Conservation (phyloP, 2,329 filamentous ascomycete species). For the Alternaria infectoria region DNA sequence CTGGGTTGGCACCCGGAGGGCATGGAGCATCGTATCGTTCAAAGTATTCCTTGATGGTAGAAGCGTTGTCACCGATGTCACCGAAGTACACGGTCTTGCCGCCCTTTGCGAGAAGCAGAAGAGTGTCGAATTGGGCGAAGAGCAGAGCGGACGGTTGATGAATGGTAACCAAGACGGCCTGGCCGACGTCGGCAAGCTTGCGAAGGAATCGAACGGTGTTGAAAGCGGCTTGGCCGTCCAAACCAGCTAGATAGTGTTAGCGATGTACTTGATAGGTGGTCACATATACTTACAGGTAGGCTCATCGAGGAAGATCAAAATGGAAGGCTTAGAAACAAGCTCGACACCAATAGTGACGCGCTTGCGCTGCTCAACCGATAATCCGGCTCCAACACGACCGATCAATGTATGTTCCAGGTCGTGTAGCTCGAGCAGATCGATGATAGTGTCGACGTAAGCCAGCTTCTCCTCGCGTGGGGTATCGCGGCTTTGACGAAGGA, state of each 20-base stretch:
- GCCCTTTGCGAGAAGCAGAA: constrained; percentile 75
- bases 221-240: constrained; percentile 73
- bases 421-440: constrained; percentile 34
- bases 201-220: constrained; percentile 75
- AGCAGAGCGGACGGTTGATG: constrained; percentile 83
- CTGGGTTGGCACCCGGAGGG: constrained; percentile 57
- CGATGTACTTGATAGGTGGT: background rate
- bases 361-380: constrained; percentile 64
- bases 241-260: constrained; percentile 53
- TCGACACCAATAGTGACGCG: constrained; percentile 65
- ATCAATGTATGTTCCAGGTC: constrained; percentile 36
- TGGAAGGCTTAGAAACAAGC: constrained; percentile 66
- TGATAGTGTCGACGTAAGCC: constrained; percentile 35
- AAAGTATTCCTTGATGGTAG: constrained; percentile 64
- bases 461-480: constrained; percentile 30
- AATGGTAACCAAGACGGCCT: constrained; percentile 85
- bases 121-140: constrained; percentile 81
- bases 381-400: constrained; percentile 29
- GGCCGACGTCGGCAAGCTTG: constrained; percentile 75
- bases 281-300: constrained; percentile 62
- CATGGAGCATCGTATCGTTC: constrained; percentile 60
- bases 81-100: constrained; percentile 85
- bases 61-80: constrained; percentile 74
- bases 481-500: constrained; percentile 35
- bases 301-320: constrained; percentile 75